Evolutionary conservation across 2,329 filamentous ascomycete species (phyloP).

Genomic region (Lecanosticta acicola): DNA sequence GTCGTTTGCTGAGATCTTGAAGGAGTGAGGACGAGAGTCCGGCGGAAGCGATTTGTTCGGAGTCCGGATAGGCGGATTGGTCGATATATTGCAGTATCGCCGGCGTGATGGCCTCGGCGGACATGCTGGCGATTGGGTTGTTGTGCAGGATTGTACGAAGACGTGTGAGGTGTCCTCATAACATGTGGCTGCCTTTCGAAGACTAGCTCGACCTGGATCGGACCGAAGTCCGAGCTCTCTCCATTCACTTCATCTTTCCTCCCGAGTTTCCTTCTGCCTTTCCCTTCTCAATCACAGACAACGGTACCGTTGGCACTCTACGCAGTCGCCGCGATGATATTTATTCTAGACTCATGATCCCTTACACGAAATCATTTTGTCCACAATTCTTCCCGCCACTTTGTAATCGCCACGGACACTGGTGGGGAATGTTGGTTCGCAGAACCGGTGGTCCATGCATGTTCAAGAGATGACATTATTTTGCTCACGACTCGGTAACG

Average conservation of each 20-base stretch:
- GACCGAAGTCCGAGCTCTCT: background rate
- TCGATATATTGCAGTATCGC: slow-evolving; percentile 61
- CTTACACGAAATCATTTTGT: too few relatives aligned
- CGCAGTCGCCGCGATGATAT: too few relatives aligned
- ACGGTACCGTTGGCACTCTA: background rate
- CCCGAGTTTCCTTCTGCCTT: background rate
- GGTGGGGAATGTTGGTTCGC: too few relatives aligned
- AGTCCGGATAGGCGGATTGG: slow-evolving; percentile 52
- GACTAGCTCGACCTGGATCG: background rate
- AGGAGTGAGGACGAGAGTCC: slow-evolving; percentile 47
- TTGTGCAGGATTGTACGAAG: background rate
- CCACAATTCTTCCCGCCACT: too few relatives aligned
- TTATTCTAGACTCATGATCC: too few relatives aligned
- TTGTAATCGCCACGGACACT: too few relatives aligned
- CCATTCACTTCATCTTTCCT: background rate
- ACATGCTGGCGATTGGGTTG: slow-evolving; percentile 8
- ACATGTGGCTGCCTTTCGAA: background rate
- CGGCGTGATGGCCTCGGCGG: slow-evolving; percentile 43
- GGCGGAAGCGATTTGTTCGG: slow-evolving; percentile 51
- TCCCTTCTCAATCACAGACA: background rate
- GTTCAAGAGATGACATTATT: too few relatives aligned
- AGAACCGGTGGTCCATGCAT: too few relatives aligned
- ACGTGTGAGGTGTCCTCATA: background rate
- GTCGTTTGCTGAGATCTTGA: slow-evolving; percentile 45
- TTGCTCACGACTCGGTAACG: too few relatives aligned